Percentiles rank a stretch among this genome's conserved stretches.
These are phyloP conservation scores for Echinochloa phyllopogon DNA, from an alignment of 176 grass and related monocot species.

Conservation along the genomic window DNA sequence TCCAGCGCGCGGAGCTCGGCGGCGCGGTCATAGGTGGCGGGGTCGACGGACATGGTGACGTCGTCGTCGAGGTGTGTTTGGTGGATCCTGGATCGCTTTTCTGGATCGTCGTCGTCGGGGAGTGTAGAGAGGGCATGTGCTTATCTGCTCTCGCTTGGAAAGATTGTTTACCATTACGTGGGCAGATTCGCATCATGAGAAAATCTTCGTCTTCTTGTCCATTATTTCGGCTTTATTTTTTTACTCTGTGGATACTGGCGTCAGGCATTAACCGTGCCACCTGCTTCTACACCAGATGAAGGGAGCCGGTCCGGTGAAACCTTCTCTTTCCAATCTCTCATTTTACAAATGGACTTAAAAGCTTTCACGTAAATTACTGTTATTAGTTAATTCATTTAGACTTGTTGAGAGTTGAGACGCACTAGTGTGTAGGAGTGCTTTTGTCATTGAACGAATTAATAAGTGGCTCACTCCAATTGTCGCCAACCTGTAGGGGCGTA, in stretches of 20 bases:
- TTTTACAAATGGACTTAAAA: too few relatives aligned
- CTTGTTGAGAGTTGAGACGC: too few relatives aligned
- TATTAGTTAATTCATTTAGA: too few relatives aligned
- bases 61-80: not conserved
- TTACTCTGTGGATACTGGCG: not conserved
- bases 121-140: not conserved
- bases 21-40: slow-evolving; percentile 45
- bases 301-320: too few relatives aligned
- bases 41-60: slow-evolving; percentile 23
- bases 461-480: too few relatives aligned
- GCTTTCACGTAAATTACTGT: too few relatives aligned
- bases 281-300: not conserved
- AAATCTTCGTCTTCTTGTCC: not conserved
- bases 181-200: not conserved
- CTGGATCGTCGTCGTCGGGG: too few relatives aligned
- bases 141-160: not conserved
- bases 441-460: too few relatives aligned
- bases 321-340: not conserved
- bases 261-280: not conserved
- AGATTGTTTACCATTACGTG: not conserved
- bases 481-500: too few relatives aligned
- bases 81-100: too few relatives aligned
- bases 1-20: slow-evolving; percentile 62
- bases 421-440: too few relatives aligned
- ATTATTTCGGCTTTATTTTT: not conserved